Conservation (phyloP, 768 basidiomycete genomes). For the Nidularia pulvinata region DNA sequence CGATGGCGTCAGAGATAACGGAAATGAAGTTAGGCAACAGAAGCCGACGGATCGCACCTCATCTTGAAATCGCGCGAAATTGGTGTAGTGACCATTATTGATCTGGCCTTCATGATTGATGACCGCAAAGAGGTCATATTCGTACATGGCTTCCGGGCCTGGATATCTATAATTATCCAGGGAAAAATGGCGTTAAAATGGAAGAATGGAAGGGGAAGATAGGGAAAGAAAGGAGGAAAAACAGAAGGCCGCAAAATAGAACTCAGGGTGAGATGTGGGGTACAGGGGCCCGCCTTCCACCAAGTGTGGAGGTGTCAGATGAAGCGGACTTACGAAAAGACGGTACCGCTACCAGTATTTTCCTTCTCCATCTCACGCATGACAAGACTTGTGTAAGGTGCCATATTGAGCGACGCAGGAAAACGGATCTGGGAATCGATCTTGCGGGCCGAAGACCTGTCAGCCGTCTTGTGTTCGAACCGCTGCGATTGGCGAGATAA, state of each 20-base stretch:
- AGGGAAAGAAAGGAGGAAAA: not conserved
- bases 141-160: constrained; percentile 71
- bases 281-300: no score
- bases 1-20: not conserved
- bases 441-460: constrained; percentile 78
- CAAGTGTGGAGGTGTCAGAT: no score
- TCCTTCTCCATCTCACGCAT: constrained; percentile 53
- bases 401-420: constrained; percentile 86
- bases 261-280: no score
- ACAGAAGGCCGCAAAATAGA: no score
- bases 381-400: constrained; percentile 73
- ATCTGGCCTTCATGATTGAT: constrained; percentile 95
- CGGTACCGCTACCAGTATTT: constrained; percentile 12
- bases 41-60: constrained; percentile 52
- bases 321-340: constrained; percentile 21
- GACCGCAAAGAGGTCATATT: constrained; percentile 91
- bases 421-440: constrained; percentile 84
- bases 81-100: constrained; percentile 94
- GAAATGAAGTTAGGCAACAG: not conserved
- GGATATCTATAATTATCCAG: constrained; percentile 29
- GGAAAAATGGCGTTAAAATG: not conserved
- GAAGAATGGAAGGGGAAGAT: not conserved
- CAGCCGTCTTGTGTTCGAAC: constrained; percentile 83
- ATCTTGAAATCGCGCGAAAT: constrained; percentile 81
- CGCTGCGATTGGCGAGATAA: constrained; percentile 46